Conservation (phyloP, 768 basidiomycete genomes). For the Tulasnella calospora region DNA sequence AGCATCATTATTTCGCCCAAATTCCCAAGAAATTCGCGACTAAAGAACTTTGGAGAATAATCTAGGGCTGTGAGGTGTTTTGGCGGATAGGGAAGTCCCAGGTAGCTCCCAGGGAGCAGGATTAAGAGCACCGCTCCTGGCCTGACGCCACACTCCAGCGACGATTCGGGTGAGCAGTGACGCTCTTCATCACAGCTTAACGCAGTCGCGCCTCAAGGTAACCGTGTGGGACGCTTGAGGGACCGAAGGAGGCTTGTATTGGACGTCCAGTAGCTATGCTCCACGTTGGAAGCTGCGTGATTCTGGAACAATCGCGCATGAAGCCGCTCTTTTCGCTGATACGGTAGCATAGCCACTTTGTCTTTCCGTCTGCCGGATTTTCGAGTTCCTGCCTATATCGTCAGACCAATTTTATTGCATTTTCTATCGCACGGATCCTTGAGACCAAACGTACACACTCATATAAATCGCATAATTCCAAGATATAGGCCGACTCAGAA, state of each 20-base stretch:
- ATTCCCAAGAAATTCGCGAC: not conserved
- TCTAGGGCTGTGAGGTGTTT: not conserved
- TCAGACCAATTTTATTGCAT: not conserved
- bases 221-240: not conserved
- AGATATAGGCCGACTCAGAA: not conserved
- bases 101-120: not conserved
- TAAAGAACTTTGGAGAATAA: not conserved
- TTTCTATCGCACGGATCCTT: not conserved
- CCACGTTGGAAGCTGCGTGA: constrained; percentile 2
- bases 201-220: not conserved
- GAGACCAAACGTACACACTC: not conserved
- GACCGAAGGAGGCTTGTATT: not conserved
- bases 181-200: not conserved
- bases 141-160: not conserved
- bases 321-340: not conserved
- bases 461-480: not conserved
- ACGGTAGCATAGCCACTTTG: not conserved
- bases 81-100: not conserved
- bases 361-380: not conserved
- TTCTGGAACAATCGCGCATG: not conserved
- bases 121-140: not conserved
- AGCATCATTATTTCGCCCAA: not conserved
- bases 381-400: not conserved
- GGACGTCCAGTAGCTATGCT: not conserved
- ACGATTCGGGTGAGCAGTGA: not conserved